Evolutionary conservation across 139 green algal species (phyloP).

Genomic region (Coelastrella sp.): DNA sequence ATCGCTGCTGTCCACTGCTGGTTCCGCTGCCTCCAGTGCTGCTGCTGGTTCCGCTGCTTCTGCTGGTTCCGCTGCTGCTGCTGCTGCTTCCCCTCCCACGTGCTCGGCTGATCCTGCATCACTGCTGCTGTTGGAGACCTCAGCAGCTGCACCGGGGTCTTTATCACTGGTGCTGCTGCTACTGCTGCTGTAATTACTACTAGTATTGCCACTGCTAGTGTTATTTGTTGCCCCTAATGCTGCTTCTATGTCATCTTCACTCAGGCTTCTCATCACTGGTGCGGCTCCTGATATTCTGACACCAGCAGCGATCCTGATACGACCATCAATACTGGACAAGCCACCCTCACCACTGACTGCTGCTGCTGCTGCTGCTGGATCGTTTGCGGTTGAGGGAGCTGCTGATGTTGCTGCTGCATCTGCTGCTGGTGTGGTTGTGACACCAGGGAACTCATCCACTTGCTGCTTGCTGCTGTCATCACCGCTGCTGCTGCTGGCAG

Average conservation of each 20-base stretch:
- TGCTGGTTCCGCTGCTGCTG: slow-evolving; percentile 1
- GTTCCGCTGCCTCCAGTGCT: too few species aligned
- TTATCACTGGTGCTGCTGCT: not conserved
- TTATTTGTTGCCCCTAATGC: not conserved
- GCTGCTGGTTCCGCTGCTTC: not conserved
- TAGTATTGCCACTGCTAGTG: not conserved
- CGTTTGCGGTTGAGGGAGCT: not conserved
- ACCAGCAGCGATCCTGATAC: slow-evolving; percentile 12
- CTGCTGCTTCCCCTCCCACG: not conserved
- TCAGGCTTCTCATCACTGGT: not conserved
- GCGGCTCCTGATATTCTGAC: not conserved
- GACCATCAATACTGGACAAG: not conserved
- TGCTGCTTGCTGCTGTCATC: not conserved
- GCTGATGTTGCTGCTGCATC: not conserved
- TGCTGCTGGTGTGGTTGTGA: not conserved
- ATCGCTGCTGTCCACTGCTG: not conserved
- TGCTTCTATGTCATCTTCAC: not conserved
- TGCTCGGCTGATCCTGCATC: too few species aligned
- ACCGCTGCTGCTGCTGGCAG: slow-evolving; percentile 1
- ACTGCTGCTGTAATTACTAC: not conserved
- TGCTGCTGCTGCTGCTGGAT: not conserved
- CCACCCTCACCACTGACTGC: not conserved
- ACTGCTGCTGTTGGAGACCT: slow-evolving; percentile 11
- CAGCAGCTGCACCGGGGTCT: not conserved
- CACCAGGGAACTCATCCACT: not conserved